Evolutionary conservation across 148 eudicot genomes (phyloP), one percentile per base, ranked within the genome.

Genomic region (Rhododendron henanense): DNA sequence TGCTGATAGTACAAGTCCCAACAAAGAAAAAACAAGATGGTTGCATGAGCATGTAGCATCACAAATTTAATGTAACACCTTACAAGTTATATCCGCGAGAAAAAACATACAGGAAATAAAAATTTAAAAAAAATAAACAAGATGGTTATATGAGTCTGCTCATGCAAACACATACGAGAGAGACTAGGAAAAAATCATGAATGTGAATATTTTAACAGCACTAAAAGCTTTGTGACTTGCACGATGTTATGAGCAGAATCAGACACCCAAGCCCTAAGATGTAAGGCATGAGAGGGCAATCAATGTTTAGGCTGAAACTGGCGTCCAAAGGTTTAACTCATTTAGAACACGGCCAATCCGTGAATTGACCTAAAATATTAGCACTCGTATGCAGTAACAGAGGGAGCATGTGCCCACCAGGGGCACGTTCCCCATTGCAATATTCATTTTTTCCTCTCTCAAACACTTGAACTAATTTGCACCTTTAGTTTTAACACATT

Each of bases 1-100:
- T 93, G 91, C 85, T 71, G 50, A 89, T 85, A 75, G 87, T 61
- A 85, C 84, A 90, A 82, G 51, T 75, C 35, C 87, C 78, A 78
- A 81, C 84, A 88, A 84, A 77, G 37, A 35, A 81, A 79, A 78
- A 81, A 67, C 75, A 7, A 86, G 48, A 15, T 41, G n/a, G 33
- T 25, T 59, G 23, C 23, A 57, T 25, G 75, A 86, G 81, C 74
- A 86, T 86, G 35, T 86, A 73, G 85, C 81, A 82, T 78, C 50
- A 57, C 48, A 59, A 81, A 23, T 18, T 35, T 37, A 55, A 10
- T 10, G 31, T 37, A 55, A 81, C 41, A 19, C 47, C 10, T 13
- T 19, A 21, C 5, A 59, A 59, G 65, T 21, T 59, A 59, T 35
- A 33, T 21, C 33, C 18, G 19, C 1, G 4, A 57, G 39, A 51